A percentile compares a stretch with the other conserved stretches of the same genome.
Conservation (phyloP, 1,139 yeast genomes). For the Pichia kudriavzevii region DNA sequence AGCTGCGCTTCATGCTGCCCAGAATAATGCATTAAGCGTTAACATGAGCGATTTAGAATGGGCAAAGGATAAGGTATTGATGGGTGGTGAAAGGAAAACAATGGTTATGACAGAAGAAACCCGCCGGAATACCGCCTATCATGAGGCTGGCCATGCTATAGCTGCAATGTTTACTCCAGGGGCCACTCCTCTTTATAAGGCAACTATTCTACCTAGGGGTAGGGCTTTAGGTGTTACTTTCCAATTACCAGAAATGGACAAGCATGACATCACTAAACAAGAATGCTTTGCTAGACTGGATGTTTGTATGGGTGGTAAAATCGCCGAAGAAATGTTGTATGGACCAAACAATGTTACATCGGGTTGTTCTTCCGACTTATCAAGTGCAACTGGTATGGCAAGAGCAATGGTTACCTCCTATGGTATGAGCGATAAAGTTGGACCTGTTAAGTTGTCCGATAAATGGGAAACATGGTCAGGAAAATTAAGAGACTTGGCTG, state of each 20-base stretch:
- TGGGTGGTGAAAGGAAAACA: constrained; percentile 97
- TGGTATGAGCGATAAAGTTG: constrained; percentile 93
- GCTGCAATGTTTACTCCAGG: constrained; percentile 94
- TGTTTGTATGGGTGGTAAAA: constrained; percentile 98
- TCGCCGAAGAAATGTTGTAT: constrained; percentile 89
- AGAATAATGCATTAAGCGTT: constrained; percentile 81
- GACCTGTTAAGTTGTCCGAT: constrained; percentile 82
- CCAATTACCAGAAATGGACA: constrained; percentile 97
- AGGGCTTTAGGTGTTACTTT: constrained; percentile 93
- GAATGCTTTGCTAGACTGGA: constrained; percentile 90
- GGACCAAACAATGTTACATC: constrained; percentile 91
- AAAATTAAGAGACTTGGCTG: constrained; percentile 80
- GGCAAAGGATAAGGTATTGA: constrained; percentile 96
- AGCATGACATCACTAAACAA: constrained; percentile 81
- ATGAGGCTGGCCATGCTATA: constrained; percentile 98
- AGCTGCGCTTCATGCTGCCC: constrained; percentile 96
- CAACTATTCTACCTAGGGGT: constrained; percentile 95
- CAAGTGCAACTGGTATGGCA: constrained; percentile 86
- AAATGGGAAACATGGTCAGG: constrained; percentile 96
- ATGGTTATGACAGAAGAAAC: constrained; percentile 97
- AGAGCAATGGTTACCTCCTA: constrained; percentile 94
- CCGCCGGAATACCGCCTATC: constrained; percentile 90
- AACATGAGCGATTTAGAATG: constrained; percentile 92
- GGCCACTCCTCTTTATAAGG: constrained; percentile 95
- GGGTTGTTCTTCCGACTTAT: constrained; percentile 88